Evolutionary conservation across 1,139 yeast species (phyloP), one percentile per base, ranked within the genome.

Genomic region (Geotrichum reessii): DNA sequence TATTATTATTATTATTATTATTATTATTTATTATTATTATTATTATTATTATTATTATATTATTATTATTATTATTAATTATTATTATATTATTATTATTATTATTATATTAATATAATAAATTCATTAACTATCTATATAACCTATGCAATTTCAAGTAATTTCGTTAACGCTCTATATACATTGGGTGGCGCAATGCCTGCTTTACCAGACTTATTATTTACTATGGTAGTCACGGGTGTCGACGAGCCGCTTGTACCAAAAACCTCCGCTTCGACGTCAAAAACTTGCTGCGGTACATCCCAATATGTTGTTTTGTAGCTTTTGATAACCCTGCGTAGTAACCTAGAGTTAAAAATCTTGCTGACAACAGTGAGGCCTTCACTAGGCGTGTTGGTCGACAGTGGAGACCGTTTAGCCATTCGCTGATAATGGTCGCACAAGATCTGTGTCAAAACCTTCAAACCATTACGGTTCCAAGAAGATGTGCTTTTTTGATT

Each of bases 401-500:
- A 19, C 33, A 24, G 21, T 19, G 31, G 24, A 12, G 11, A 40
- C 17, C 44, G 44, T n/a, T 37, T 37, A 19, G 44, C n/a, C 6
- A 37, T 14, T 17, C 44, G 44, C 22, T 57, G 53, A 25, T 57
- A 56, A 11, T 55, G 57, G 9, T 24, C 21, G 14, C 46, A 47
- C 28, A 57, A n/a, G 7, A 33, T 31, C 12, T 56, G 47, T 4
- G 58, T 52, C 7, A 59, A 22, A n/a, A 49, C 37, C 12, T 52
- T 51, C 44, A 59, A 37, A 9, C 55, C 47, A 19, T 19, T 9
- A 12, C 46, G 33, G 14, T 46, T 50, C 62, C 62, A 59, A 4
- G 44, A 17, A 12, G 57, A 42, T 14, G 31, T 48, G 21, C 22
- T n/a, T 11, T 37, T 11, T n/a, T 51, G 24, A 42, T 56, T 48